These are phyloP conservation scores for Tuber magnatum DNA, from an alignment of 495 filamentous ascomycete species.

Conservation along the genomic window DNA sequence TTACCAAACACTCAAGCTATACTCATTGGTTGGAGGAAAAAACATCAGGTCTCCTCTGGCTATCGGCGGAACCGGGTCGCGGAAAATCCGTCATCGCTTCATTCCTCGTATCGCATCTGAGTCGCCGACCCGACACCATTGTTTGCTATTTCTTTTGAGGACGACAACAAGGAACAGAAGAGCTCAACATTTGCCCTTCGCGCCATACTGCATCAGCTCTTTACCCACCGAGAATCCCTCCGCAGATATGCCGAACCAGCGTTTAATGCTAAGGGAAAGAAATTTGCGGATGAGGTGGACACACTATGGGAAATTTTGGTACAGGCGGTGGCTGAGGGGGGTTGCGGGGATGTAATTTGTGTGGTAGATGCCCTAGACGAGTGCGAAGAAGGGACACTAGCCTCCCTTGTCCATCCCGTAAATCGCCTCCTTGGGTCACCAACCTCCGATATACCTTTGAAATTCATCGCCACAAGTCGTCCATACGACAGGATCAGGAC, in stretches of 20 bases:
- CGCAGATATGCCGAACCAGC: conserved; percentile 34
- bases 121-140: conserved; percentile 24
- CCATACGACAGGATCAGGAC: conserved; percentile 43
- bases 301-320: conserved; percentile 42
- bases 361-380: conserved; percentile 48
- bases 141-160: conserved; percentile 47
- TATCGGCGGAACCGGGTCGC: conserved; percentile 45
- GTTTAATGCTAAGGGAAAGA: conserved; percentile 29
- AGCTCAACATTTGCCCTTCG: conserved; percentile 36
- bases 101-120: conserved; percentile 40
- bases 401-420: conserved; percentile 22
- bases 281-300: conserved; percentile 35
- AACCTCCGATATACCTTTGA: conserved; percentile 31
- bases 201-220: conserved; percentile 44
- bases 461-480: conserved; percentile 47
- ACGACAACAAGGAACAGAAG: conserved; percentile 34
- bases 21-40: conserved; percentile 38
- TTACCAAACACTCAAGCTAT: conserved; percentile 40
- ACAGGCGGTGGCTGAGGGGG: conserved; percentile 20
- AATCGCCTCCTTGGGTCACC: conserved; percentile 7
- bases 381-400: conserved; percentile 38
- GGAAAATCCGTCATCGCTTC: conserved; percentile 46
- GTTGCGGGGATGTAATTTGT: conserved; percentile 38
- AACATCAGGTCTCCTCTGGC: conserved; percentile 42
- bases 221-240: conserved; percentile 26